Percentiles rank a stretch among this genome's conserved stretches.
phyloP scores from a whole-genome alignment of 2,329 filamentous ascomycete genomes.

The Neospermospora avenae region DNA sequence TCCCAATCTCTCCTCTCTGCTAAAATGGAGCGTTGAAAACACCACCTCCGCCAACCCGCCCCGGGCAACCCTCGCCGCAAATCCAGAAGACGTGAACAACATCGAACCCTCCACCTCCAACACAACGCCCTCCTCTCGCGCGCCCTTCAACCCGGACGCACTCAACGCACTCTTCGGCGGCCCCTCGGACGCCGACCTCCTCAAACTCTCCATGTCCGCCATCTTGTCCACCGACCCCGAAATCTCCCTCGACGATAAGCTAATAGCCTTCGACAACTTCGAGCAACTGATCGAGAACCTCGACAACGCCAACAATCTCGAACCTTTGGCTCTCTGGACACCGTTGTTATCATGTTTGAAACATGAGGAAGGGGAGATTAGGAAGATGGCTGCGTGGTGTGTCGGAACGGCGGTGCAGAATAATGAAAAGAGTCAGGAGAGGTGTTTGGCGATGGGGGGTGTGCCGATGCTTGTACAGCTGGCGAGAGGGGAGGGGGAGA shows the following conservation, averaged over 20 bases:
- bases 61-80: slow-evolving; percentile 1
- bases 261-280: slow-evolving; percentile 90
- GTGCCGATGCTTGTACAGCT: slow-evolving; percentile 68
- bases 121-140: background rate
- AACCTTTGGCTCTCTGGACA: slow-evolving; percentile 74
- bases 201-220: slow-evolving; percentile 78
- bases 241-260: slow-evolving; percentile 68
- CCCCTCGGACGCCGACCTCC: slow-evolving; percentile 85
- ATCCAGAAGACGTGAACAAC: background rate
- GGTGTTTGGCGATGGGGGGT: slow-evolving; percentile 58
- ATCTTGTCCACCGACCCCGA: slow-evolving; percentile 61
- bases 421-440: slow-evolving; percentile 81
- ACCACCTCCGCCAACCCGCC: slow-evolving; percentile 41
- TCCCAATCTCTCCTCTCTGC: slow-evolving; percentile 34
- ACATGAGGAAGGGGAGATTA: slow-evolving; percentile 66
- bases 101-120: background rate
- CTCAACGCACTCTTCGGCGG: slow-evolving; percentile 76
- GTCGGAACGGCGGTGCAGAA: slow-evolving; percentile 95
- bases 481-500: slow-evolving; percentile 56
- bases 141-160: slow-evolving; percentile 59
- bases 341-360: slow-evolving; percentile 70
- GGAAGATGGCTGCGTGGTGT: slow-evolving; percentile 91
- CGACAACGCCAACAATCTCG: slow-evolving; percentile 96
- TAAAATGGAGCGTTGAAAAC: slow-evolving; percentile 53
- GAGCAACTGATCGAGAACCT: slow-evolving; percentile 89